Conservation (phyloP, 1,139 yeast genomes). For the Yamadazyma dendronema region DNA sequence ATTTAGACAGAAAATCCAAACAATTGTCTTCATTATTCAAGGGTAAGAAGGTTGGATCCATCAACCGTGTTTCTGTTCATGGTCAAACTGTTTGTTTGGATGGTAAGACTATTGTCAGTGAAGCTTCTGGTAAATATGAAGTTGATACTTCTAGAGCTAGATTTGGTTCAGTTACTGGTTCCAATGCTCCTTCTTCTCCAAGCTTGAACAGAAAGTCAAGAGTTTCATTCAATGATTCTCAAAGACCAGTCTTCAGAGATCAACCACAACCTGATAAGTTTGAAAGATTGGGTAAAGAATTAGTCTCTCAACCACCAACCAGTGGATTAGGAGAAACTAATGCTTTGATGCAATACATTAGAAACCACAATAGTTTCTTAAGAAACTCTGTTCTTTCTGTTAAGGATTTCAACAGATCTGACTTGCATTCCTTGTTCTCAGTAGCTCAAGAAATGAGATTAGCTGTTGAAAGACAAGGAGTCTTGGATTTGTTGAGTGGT, state of each 20-base stretch:
- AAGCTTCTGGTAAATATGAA: conserved; percentile 62
- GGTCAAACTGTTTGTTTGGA: conserved; percentile 82
- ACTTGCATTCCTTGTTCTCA: conserved; percentile 87
- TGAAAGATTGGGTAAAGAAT: conserved; percentile 62
- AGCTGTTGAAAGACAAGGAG: conserved; percentile 96
- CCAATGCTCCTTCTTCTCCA: conserved; percentile 51
- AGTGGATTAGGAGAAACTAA: conserved; percentile 68
- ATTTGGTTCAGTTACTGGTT: conserved; percentile 30
- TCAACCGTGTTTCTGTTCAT: conserved; percentile 82
- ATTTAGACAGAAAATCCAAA: conserved; percentile 62
- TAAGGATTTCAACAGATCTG: conserved; percentile 79
- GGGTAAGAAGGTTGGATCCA: conserved; percentile 65
- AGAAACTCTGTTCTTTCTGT: conserved; percentile 88
- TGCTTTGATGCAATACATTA: conserved; percentile 72
- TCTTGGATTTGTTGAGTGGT: conserved; percentile 84
- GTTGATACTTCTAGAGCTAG: conserved; percentile 37
- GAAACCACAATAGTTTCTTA: conserved; percentile 83
- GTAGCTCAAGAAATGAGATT: conserved; percentile 98
- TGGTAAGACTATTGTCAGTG: conserved; percentile 61
- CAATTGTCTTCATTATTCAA: conserved; percentile 55
- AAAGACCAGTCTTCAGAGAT: conserved; percentile 42
- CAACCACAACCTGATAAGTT: conserved; percentile 42
- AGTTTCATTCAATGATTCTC: conserved; percentile 46
- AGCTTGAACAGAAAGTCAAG: conserved; percentile 42
- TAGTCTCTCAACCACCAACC: conserved; percentile 71